Percentiles rank a stretch among this genome's conserved stretches.
These are phyloP conservation scores for Euphorbia celastroides DNA, from an alignment of 441 rosid species.

Conservation along the genomic window DNA sequence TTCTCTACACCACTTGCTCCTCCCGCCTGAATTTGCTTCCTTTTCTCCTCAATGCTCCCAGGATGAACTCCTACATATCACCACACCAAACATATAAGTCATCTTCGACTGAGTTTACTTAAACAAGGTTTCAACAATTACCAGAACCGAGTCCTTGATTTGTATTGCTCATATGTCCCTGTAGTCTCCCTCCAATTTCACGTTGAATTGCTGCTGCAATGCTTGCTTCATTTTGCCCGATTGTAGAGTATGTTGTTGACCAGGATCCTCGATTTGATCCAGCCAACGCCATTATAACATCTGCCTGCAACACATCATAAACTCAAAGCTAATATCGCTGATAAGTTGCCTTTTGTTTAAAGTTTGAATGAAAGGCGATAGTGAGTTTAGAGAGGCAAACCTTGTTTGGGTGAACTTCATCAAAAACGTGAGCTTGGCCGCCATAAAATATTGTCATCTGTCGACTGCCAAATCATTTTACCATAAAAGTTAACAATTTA, in stretches of 20 bases:
- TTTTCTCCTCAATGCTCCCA: constrained; percentile 34
- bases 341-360: neutral
- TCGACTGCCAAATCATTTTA: constrained; percentile 34
- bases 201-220: constrained; percentile 30
- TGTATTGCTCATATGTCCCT: constrained; percentile 20
- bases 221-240: constrained; percentile 44
- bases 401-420: constrained; percentile 92
- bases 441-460: constrained; percentile 98
- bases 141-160: constrained; percentile 31
- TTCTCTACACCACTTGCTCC: constrained; percentile 41
- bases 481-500: neutral
- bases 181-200: constrained; percentile 41
- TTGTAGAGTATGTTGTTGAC: constrained; percentile 62
- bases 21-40: constrained; percentile 36
- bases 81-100: neutral
- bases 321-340: neutral
- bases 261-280: constrained; percentile 95
- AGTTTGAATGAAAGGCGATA: neutral
- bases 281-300: constrained; percentile 91
- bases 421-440: constrained; percentile 98
- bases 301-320: constrained; percentile 54
- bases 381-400: constrained; percentile 20
- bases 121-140: constrained; percentile 16
- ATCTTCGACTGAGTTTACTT: neutral
- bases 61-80: constrained; percentile 39